These are phyloP conservation scores for Nitzschia sp. DNA, from an alignment of 108 stramenopile species.

Conservation along the genomic window DNA sequence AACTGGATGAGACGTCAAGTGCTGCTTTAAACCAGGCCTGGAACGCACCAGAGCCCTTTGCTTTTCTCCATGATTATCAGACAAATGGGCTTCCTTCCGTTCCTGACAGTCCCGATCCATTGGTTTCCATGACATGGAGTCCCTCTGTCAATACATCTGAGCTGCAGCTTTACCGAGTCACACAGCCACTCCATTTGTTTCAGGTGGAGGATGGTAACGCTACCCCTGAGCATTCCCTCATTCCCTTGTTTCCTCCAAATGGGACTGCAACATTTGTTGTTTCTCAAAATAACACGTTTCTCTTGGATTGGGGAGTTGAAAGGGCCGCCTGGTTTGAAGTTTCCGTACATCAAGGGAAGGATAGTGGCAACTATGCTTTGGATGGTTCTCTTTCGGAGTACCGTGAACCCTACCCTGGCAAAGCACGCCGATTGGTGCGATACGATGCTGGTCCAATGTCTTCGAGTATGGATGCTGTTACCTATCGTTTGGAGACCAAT, in stretches of 20 bases:
- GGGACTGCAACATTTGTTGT: background rate
- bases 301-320: constrained; percentile 47
- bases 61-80: constrained; percentile 16
- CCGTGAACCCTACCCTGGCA: constrained; percentile 38
- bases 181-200: background rate
- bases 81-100: constrained; percentile 10
- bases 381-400: constrained; percentile 38
- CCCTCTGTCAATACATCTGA: constrained; percentile 1
- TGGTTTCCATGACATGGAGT: constrained; percentile 39
- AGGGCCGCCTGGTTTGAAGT: constrained; percentile 49
- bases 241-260: background rate
- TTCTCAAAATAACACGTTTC: constrained; percentile 22
- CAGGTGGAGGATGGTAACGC: background rate
- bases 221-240: background rate
- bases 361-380: background rate
- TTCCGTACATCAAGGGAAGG: background rate
- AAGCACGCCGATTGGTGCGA: constrained; percentile 20
- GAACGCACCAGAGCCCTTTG: constrained; percentile 42
- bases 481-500: constrained; percentile 48
- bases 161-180: constrained; percentile 38
- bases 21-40: too few relatives aligned
- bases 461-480: background rate
- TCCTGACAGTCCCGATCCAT: constrained; percentile 36
- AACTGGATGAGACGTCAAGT: too few relatives aligned
- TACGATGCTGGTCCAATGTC: constrained; percentile 17